These are phyloP conservation scores for Lactifluus volemus DNA, from an alignment of 768 basidiomycete genomes.

Conservation along the genomic window DNA sequence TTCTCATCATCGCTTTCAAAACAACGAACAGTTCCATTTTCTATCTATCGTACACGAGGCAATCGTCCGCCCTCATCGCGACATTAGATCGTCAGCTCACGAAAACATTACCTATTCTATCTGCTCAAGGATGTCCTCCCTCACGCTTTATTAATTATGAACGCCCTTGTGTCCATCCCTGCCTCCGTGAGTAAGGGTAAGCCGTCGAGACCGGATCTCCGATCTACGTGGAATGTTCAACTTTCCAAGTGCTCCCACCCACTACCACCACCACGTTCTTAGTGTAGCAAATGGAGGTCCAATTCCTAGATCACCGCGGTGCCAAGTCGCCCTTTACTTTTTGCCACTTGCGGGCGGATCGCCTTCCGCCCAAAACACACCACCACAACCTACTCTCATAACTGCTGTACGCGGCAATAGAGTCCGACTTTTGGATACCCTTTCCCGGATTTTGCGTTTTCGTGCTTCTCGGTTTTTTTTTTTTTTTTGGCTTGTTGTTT, in stretches of 20 bases:
- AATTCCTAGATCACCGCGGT: background rate
- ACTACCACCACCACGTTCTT: too few species aligned
- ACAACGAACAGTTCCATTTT: slow-evolving; percentile 8
- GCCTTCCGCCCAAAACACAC: background rate
- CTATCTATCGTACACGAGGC: slow-evolving; percentile 17
- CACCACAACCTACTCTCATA: background rate
- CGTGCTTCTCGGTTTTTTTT: background rate
- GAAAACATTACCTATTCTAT: background rate
- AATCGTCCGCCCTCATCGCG: slow-evolving; percentile 7
- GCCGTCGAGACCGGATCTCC: slow-evolving; percentile 10
- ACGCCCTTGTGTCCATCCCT: background rate
- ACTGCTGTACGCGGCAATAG: background rate
- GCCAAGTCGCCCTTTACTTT: too few species aligned
- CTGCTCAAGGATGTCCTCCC: background rate
- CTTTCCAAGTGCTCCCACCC: background rate
- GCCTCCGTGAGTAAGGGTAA: background rate
- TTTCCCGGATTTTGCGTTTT: background rate
- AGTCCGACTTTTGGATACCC: background rate
- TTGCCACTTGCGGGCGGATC: background rate
- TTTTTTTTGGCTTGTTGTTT: background rate
- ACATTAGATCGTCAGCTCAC: slow-evolving; percentile 8
- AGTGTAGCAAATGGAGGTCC: background rate
- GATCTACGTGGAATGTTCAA: background rate
- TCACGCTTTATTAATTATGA: background rate
- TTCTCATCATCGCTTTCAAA: background rate